phyloP scores from a whole-genome alignment of 352 stramenopile species.

The Phytophthora fragariaefolia region DNA sequence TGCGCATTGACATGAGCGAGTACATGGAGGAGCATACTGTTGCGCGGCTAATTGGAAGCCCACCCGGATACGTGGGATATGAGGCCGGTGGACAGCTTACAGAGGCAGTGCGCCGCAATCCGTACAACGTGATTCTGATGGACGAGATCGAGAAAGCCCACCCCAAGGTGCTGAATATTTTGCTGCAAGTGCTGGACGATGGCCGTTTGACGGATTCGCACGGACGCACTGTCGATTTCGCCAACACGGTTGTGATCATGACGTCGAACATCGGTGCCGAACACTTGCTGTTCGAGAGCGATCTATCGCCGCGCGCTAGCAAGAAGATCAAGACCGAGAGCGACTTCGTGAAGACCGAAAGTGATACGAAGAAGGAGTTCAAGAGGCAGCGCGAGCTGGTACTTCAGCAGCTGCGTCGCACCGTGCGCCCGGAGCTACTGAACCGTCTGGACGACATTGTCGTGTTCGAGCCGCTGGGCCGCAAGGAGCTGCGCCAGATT shows the following conservation, averaged over 20 bases:
- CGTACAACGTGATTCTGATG: slow-evolving; percentile 97
- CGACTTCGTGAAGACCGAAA: slow-evolving; percentile 30
- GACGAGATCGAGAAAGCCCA: slow-evolving; percentile 99
- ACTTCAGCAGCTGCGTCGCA: slow-evolving; percentile 85
- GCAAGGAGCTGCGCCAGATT: slow-evolving; percentile 92
- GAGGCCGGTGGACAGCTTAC: slow-evolving; percentile 97
- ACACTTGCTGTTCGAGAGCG: slow-evolving; percentile 82
- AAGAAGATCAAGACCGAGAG: slow-evolving; percentile 72
- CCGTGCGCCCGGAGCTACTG: slow-evolving; percentile 95
- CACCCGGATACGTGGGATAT: slow-evolving; percentile 95
- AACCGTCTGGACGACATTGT: slow-evolving; percentile 97
- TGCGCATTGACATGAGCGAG: slow-evolving; percentile 98
- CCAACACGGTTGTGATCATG: slow-evolving; percentile 98
- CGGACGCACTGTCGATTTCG: slow-evolving; percentile 97
- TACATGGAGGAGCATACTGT: slow-evolving; percentile 98
- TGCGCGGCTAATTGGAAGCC: slow-evolving; percentile 92
- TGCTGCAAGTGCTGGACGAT: slow-evolving; percentile 98
- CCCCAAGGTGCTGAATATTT: slow-evolving; percentile 94
- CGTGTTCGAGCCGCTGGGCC: slow-evolving; percentile 95
- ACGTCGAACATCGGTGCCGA: slow-evolving; percentile 97
- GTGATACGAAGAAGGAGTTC: slow-evolving; percentile 45
- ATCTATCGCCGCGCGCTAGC: slow-evolving; percentile 52
- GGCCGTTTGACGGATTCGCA: slow-evolving; percentile 97
- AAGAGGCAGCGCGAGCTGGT: slow-evolving; percentile 76
- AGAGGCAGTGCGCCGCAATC: slow-evolving; percentile 94